Evolutionary conservation across 805 yeast genomes (phyloP), one percentile per base, ranked within the genome.

Genomic region (Isabelozyma heimii): DNA sequence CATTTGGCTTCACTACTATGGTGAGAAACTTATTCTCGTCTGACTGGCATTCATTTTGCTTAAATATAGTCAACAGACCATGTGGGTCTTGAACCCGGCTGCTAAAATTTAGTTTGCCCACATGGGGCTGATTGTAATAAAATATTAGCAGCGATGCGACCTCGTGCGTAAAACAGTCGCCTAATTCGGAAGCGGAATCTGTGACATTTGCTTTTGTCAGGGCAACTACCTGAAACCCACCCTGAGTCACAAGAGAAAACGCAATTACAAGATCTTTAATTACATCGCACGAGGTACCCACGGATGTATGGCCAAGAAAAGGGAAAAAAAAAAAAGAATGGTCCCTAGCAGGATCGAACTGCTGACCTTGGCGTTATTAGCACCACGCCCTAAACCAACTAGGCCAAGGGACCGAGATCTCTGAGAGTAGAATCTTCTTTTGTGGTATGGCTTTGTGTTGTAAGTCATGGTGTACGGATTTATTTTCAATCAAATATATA

Each of bases 331-430:
- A 44, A 49, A 64, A 59, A 42, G 58, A 69, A 61, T 83, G 89
- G 82, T 83, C 87, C 87, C 87, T 83, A 82, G 87, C 89, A 81
- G 89, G 89, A 82, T 83, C 89, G 89, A 83, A 83, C 89, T 81
- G 89, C 87, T 82, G 89, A 83, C 83, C 89, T 73, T 60, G 77
- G 78, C 76, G 77, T 73, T 73, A 72, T 73, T 73, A 73, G 77
- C 78, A 73, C 78, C 77, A 62, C 77, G 77, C 77, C 77, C 69
- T 73, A 30, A 72, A 73, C 78, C 77, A 73, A 73, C 78, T 73
- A 73, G 78, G 78, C 78, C 77, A 72, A 73, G 78, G 77, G 78
- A 72, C 77, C 77, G 26, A 77, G 72, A 76, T 28, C 2, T 16
- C 24, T n/a, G n/a, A n/a, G n/a, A n/a, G n/a, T n/a, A n/a, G n/a